Percentiles rank a stretch among this genome's conserved stretches.
phyloP scores from a whole-genome alignment of 1,139 yeast species.

The Nakaseomyces kungkrabaensis region DNA sequence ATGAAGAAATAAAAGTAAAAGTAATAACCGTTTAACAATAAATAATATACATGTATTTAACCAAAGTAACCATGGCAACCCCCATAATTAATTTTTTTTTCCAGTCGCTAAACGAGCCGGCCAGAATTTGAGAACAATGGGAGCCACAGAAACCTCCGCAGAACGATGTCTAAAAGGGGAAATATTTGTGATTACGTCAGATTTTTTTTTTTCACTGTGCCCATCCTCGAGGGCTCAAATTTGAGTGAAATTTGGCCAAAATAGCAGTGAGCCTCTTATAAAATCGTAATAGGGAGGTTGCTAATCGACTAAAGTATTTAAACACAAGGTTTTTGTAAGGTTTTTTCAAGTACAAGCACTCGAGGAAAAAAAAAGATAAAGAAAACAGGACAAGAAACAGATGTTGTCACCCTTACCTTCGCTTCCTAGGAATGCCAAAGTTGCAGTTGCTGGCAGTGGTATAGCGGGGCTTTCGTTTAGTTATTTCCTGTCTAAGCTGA shows the following conservation, averaged over 20 bases:
- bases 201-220: neutral
- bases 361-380: neutral
- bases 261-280: too few species aligned
- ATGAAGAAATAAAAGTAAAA: slow-evolving; percentile 19
- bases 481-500: slow-evolving; percentile 54
- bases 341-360: too few species aligned
- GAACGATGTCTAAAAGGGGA: neutral
- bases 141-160: neutral
- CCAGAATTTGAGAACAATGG: neutral
- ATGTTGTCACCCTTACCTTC: slow-evolving; percentile 7
- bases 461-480: slow-evolving; percentile 76
- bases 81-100: too few species aligned
- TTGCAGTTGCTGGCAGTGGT: slow-evolving; percentile 79
- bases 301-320: too few species aligned
- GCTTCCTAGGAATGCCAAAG: slow-evolving; percentile 32
- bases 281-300: too few species aligned
- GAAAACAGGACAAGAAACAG: neutral
- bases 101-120: too few species aligned
- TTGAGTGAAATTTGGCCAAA: too few species aligned
- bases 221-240: too few species aligned
- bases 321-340: neutral
- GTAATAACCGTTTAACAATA: too few species aligned
- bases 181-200: neutral
- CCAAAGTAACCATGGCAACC: too few species aligned
- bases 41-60: too few species aligned